phyloP scores from a whole-genome alignment of 1,139 yeast species.

The Yueomyces sp. region DNA sequence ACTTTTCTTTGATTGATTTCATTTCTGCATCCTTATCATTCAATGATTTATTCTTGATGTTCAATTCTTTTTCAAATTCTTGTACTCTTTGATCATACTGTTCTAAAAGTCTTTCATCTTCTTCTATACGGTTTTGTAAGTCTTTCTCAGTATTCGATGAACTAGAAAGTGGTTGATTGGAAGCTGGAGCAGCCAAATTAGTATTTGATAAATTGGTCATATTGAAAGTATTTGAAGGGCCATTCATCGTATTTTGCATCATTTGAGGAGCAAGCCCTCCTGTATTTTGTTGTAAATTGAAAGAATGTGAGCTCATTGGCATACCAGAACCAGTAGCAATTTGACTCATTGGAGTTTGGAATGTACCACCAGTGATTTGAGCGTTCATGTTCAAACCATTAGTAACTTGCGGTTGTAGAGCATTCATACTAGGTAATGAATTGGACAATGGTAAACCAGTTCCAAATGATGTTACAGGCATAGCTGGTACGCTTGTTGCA shows the following conservation, averaged over 20 bases:
- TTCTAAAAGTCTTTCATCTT: conserved; percentile 70
- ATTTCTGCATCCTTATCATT: conserved; percentile 70
- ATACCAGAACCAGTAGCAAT: not conserved
- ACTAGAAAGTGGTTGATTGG: conserved; percentile 53
- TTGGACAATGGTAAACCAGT: not conserved
- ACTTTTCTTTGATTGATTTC: conserved; percentile 62
- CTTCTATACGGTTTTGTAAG: conserved; percentile 31
- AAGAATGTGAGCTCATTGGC: not conserved
- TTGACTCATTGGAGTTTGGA: conserved; percentile 22
- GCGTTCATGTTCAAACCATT: not conserved
- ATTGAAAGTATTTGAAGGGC: not conserved
- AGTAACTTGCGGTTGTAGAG: not conserved
- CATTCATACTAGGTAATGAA: not conserved
- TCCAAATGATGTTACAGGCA: conserved; percentile 10
- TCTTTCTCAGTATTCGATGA: conserved; percentile 13
- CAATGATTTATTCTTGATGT: conserved; percentile 52
- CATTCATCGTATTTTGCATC: not conserved
- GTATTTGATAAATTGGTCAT: conserved; percentile 1
- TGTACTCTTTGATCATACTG: conserved; percentile 84
- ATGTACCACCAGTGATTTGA: not conserved
- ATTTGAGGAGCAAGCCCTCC: not conserved
- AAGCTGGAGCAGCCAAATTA: conserved; percentile 40
- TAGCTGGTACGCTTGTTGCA: conserved; percentile 32
- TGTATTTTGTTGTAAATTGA: not conserved
- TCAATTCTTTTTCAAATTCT: conserved; percentile 64